A percentile compares a stretch with the other conserved stretches of the same genome.
phyloP scores from a whole-genome alignment of 2,329 filamentous ascomycete species.

The Colletotrichum sp. region DNA sequence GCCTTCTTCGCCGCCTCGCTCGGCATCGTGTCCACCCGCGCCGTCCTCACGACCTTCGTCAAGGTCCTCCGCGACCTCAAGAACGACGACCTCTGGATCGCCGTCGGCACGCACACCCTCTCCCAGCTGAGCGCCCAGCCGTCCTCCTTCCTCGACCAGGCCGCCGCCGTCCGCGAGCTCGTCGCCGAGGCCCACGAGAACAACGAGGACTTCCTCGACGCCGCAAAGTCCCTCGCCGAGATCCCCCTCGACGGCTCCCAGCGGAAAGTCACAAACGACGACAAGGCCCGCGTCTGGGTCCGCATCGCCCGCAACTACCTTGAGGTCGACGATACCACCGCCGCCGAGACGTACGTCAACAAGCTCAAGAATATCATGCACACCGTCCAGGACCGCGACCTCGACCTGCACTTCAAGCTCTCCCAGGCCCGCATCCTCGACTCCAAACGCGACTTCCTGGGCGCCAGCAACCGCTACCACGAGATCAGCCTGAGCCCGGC shows the following conservation, averaged over 20 bases:
- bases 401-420: slow-evolving; percentile 85
- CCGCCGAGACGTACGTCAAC: slow-evolving; percentile 87
- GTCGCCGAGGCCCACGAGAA: slow-evolving; percentile 84
- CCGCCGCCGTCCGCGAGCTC: slow-evolving; percentile 78
- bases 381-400: slow-evolving; percentile 73
- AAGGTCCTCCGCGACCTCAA: slow-evolving; percentile 64
- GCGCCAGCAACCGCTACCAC: slow-evolving; percentile 88
- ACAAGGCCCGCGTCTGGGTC: slow-evolving; percentile 87
- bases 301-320: slow-evolving; percentile 94
- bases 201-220: slow-evolving; percentile 79
- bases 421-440: slow-evolving; percentile 94
- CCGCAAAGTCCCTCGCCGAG: slow-evolving; percentile 78
- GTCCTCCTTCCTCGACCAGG: slow-evolving; percentile 82
- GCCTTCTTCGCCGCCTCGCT: slow-evolving; percentile 72
- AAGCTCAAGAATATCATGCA: slow-evolving; percentile 93
- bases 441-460: slow-evolving; percentile 85
- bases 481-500: slow-evolving; percentile 78
- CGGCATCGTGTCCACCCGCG: slow-evolving; percentile 77
- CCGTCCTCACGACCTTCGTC: slow-evolving; percentile 72
- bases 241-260: slow-evolving; percentile 92
- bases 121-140: slow-evolving; percentile 63
- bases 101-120: slow-evolving; percentile 77
- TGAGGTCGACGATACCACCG: slow-evolving; percentile 88
- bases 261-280: slow-evolving; percentile 79
- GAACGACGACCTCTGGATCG: slow-evolving; percentile 71